These are phyloP conservation scores for Piper betle DNA, from an alignment of 164 flowering plant genomes.

Conservation along the genomic window DNA sequence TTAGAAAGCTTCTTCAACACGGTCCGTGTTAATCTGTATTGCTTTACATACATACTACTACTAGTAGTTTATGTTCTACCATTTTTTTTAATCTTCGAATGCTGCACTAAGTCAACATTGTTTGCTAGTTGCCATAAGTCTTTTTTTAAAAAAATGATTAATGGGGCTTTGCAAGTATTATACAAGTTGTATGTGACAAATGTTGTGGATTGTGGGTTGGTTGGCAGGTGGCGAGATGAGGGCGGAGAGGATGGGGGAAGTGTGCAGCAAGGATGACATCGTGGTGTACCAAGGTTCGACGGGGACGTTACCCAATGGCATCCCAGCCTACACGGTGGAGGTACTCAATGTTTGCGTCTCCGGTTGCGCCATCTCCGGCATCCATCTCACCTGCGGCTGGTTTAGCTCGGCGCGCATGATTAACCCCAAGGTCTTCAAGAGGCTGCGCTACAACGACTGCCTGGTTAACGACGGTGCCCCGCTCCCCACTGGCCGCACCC, in stretches of 20 bases:
- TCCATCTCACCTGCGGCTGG: constrained; percentile 78
- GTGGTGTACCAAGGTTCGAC: constrained; percentile 48
- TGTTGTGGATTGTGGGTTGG: background rate
- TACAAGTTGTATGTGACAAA: no score
- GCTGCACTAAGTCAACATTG: no score
- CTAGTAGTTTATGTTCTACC: no score
- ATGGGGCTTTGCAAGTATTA: no score
- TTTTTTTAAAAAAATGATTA: no score
- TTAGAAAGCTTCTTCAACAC: no score
- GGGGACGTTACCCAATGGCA: constrained; percentile 46
- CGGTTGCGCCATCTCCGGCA: constrained; percentile 52
- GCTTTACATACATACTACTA: no score
- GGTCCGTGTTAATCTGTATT: no score
- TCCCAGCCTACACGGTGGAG: constrained; percentile 69
- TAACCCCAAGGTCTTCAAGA: constrained; percentile 55
- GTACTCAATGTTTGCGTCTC: constrained; percentile 44
- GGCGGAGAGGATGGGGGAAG: constrained; percentile 35
- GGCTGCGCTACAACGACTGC: constrained; percentile 56
- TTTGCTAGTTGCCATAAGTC: no score
- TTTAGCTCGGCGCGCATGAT: constrained; percentile 66
- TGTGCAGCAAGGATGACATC: constrained; percentile 38
- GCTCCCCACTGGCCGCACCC: constrained; percentile 27
- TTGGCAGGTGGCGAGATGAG: constrained; percentile 3
- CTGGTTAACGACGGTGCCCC: constrained; percentile 57
- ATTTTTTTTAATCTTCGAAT: no score